These are phyloP conservation scores for Talaromyces sp. DNA, from an alignment of 2,329 filamentous ascomycete species.

Conservation along the genomic window DNA sequence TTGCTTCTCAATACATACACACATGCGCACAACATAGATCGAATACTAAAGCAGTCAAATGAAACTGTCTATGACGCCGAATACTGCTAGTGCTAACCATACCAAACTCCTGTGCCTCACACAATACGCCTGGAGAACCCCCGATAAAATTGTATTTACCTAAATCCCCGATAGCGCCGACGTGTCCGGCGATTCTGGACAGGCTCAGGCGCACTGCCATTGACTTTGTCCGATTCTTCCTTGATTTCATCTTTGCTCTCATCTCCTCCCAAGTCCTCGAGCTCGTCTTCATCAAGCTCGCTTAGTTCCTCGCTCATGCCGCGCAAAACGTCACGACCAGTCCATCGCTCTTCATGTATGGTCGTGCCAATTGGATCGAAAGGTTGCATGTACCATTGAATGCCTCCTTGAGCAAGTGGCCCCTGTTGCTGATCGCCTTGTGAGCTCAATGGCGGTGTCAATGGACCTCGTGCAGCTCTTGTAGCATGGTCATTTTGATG, in stretches of 20 bases:
- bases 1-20: background rate
- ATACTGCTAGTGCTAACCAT: background rate
- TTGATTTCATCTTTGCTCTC: constrained; percentile 34
- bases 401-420: constrained; percentile 67
- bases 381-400: constrained; percentile 81
- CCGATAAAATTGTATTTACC: constrained; percentile 9
- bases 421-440: constrained; percentile 43
- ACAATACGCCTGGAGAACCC: background rate
- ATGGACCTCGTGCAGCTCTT: constrained; percentile 26
- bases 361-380: constrained; percentile 80
- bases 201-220: constrained; percentile 23
- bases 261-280: constrained; percentile 65
- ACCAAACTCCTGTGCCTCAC: background rate
- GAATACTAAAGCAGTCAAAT: constrained; percentile 4
- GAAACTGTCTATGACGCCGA: constrained; percentile 14
- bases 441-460: constrained; percentile 41
- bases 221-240: constrained; percentile 17
- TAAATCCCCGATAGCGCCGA: constrained; percentile 31
- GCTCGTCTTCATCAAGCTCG: constrained; percentile 86
- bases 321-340: constrained; percentile 66
- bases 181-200: constrained; percentile 32
- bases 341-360: constrained; percentile 70
- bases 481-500: constrained; percentile 49
- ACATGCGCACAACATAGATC: background rate
- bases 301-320: constrained; percentile 82